phyloP scores from a whole-genome alignment of 2,329 filamentous ascomycete species.

The Neopestalotiopsis sp. region DNA sequence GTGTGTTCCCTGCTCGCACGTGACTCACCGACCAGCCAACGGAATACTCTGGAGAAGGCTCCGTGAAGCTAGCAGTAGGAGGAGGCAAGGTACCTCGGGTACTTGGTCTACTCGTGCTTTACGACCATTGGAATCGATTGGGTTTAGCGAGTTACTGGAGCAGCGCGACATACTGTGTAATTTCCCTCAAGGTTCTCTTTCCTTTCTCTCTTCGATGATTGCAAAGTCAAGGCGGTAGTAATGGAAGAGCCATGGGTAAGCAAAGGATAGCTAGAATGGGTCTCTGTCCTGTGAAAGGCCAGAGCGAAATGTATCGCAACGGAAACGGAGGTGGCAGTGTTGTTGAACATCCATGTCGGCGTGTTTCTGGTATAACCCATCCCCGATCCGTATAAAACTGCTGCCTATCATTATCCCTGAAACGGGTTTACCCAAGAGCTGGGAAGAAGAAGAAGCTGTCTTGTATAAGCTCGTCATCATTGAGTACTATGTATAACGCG shows the following conservation, averaged over 20 bases:
- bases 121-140: too few species aligned
- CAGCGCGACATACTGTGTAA: too few species aligned
- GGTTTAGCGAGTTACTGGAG: too few species aligned
- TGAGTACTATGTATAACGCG: conserved; percentile 1
- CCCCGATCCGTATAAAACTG: neutral
- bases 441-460: neutral
- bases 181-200: too few species aligned
- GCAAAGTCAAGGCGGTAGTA: too few species aligned
- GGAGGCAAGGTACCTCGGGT: too few species aligned
- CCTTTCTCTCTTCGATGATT: too few species aligned
- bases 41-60: conserved; percentile 1
- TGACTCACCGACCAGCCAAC: neutral
- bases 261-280: too few species aligned
- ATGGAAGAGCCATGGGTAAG: too few species aligned
- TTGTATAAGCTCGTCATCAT: neutral
- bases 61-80: neutral
- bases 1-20: conserved; percentile 1
- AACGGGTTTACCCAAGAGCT: neutral
- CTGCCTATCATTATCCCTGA: neutral
- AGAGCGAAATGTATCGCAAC: neutral
- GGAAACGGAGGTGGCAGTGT: conserved; percentile 12
- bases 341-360: neutral
- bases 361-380: conserved; percentile 3
- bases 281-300: too few species aligned
- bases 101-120: too few species aligned